Evolutionary conservation across 2,329 filamentous ascomycete genomes (phyloP).

Genomic region (Rhexocercosporidium sp.): DNA sequence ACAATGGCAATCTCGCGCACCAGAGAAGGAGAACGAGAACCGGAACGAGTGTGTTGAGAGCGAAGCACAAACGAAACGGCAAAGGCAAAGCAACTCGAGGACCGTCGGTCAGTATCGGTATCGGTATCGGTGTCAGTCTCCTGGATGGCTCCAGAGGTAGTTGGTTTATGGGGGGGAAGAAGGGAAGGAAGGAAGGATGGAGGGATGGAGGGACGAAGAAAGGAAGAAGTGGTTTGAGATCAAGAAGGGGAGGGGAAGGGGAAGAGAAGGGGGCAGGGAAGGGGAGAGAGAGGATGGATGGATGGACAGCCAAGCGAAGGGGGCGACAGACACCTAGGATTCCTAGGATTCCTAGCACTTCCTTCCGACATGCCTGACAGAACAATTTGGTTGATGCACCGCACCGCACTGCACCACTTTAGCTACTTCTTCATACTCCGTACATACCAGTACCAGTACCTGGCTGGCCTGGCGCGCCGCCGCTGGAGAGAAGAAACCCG

Average conservation of each 20-base stretch:
- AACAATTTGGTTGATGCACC: too few relatives aligned
- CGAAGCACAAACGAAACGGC: conserved; percentile 18
- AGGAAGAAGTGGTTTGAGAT: neutral
- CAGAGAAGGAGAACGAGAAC: conserved; percentile 27
- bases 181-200: too few relatives aligned
- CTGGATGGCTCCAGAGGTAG: neutral
- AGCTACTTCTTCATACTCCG: too few relatives aligned
- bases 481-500: conserved; percentile 27
- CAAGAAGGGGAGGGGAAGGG: conserved; percentile 19
- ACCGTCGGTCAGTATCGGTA: too few relatives aligned
- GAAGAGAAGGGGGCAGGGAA: too few relatives aligned
- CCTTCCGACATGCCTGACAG: too few relatives aligned
- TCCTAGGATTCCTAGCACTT: too few relatives aligned
- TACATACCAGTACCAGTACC: neutral
- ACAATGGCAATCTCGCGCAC: neutral
- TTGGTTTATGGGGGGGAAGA: conserved; percentile 21
- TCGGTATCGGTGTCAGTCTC: neutral
- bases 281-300: conserved; percentile 5
- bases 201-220: conserved; percentile 24
- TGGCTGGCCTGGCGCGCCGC: conserved; percentile 2
- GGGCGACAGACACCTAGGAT: conserved; percentile 15
- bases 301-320: neutral
- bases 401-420: too few relatives aligned
- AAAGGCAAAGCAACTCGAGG: conserved; percentile 19
- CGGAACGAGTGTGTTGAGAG: conserved; percentile 2